phyloP scores from a whole-genome alignment of 495 filamentous ascomycete species.

The Penicillium argentinense region DNA sequence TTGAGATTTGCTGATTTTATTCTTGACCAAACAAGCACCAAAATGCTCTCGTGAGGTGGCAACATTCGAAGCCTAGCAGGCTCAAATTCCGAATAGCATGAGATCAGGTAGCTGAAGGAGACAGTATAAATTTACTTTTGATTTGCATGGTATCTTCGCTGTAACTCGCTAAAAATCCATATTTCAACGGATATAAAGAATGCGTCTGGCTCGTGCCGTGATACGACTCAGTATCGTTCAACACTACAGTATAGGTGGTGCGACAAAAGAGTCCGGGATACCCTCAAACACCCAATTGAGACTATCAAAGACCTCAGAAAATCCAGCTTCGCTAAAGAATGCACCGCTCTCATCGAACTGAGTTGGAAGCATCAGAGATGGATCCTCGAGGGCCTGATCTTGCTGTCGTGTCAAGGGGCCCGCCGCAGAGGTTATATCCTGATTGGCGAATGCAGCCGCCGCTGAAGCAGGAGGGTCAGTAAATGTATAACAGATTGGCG shows the following conservation, averaged over 20 bases:
- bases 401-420: conserved; percentile 31
- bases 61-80: too few species aligned
- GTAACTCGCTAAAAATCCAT: conserved; percentile 13
- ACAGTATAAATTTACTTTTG: conserved; percentile 16
- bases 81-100: too few species aligned
- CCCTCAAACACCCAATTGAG: conserved; percentile 53
- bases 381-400: conserved; percentile 34
- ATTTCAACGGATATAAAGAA: conserved; percentile 9
- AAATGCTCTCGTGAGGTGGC: too few species aligned
- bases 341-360: conserved; percentile 44
- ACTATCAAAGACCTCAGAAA: conserved; percentile 49
- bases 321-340: conserved; percentile 46
- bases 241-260: conserved; percentile 38
- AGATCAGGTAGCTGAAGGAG: too few species aligned
- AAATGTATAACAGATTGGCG: conserved; percentile 5
- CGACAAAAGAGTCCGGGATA: conserved; percentile 44
- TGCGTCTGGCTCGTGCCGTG: too few species aligned
- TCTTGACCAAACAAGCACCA: too few species aligned
- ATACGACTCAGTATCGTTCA: too few species aligned
- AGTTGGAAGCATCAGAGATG: conserved; percentile 36
- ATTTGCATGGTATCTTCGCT: conserved; percentile 26
- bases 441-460: conserved; percentile 29
- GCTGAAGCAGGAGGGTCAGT: conserved; percentile 5
- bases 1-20: too few species aligned
- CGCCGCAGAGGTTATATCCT: conserved; percentile 26